A percentile compares a stretch with the other conserved stretches of the same genome.
Evolutionary conservation across 2,329 filamentous ascomycete species (phyloP).

Genomic region (Fusarium secorum): DNA sequence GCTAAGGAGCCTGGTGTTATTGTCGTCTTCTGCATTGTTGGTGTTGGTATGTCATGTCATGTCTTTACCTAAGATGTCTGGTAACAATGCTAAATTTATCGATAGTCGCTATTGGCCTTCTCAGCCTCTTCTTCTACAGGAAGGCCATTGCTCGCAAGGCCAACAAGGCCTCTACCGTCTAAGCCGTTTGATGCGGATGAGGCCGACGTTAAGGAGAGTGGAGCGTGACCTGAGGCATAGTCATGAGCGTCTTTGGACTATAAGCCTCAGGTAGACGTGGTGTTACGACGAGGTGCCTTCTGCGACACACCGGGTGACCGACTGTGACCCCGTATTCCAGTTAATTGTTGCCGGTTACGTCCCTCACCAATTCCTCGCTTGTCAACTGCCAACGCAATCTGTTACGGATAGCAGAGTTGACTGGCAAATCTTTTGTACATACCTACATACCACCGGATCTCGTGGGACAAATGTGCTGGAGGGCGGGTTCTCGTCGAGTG

Average conservation of each 20-base stretch:
- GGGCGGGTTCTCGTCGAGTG: constrained; percentile 45
- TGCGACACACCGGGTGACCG: constrained; percentile 44
- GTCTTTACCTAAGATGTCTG: neutral
- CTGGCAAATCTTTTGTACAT: constrained; percentile 39
- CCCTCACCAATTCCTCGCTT: constrained; percentile 35
- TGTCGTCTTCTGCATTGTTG: constrained; percentile 55
- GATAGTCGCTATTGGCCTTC: constrained; percentile 46
- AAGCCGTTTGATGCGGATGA: constrained; percentile 20
- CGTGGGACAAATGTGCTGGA: constrained; percentile 42
- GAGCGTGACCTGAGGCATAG: constrained; percentile 37
- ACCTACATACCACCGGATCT: constrained; percentile 33
- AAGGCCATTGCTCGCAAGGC: constrained; percentile 45
- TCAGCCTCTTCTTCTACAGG: constrained; percentile 46
- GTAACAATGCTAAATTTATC: constrained; percentile 22
- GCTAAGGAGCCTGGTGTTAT: constrained; percentile 51
- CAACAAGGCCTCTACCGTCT: constrained; percentile 43
- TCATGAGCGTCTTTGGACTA: constrained; percentile 29
- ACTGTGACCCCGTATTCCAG: constrained; percentile 43
- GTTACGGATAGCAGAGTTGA: constrained; percentile 16
- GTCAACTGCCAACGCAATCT: constrained; percentile 10
- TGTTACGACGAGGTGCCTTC: constrained; percentile 40
- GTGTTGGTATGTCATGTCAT: constrained; percentile 47
- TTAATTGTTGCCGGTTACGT: constrained; percentile 35
- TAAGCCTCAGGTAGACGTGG: constrained; percentile 33
- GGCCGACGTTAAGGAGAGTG: constrained; percentile 27